These are phyloP conservation scores for Capronia epimyces DNA, from an alignment of 2,329 filamentous ascomycete species.

Conservation along the genomic window DNA sequence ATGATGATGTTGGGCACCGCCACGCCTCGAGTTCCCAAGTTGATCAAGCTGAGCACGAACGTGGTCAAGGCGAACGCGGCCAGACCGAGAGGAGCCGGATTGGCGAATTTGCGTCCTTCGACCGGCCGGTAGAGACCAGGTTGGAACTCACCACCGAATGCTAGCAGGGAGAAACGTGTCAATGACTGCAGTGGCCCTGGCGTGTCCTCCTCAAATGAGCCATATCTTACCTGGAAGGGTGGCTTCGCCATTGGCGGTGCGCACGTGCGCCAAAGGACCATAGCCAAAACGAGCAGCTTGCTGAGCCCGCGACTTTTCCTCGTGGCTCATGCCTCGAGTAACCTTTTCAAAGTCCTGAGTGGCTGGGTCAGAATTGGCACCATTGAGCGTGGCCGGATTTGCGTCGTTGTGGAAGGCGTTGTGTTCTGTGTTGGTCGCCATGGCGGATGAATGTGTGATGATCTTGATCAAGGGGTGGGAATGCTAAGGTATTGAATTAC, in stretches of 20 bases:
- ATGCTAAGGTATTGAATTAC: no score
- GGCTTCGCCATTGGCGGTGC: conserved; percentile 39
- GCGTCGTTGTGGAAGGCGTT: conserved; percentile 10
- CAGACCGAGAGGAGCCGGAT: conserved; percentile 72
- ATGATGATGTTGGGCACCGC: conserved; percentile 61
- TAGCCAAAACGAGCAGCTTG: conserved; percentile 46
- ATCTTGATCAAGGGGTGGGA: neutral
- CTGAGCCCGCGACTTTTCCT: conserved; percentile 42
- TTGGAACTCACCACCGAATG: conserved; percentile 69
- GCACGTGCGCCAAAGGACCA: conserved; percentile 48
- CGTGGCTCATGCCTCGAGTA: conserved; percentile 38
- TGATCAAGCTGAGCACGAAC: conserved; percentile 70
- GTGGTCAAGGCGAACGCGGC: conserved; percentile 76
- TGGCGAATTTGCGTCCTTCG: conserved; percentile 65
- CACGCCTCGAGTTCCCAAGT: conserved; percentile 60
- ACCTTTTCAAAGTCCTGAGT: conserved; percentile 23
- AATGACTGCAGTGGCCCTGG: neutral
- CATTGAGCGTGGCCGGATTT: conserved; percentile 4
- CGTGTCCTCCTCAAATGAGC: no score
- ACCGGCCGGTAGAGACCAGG: conserved; percentile 63
- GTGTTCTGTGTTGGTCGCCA: conserved; percentile 20
- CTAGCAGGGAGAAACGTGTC: conserved; percentile 37
- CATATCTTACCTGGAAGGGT: conserved; percentile 23
- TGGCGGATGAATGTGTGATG: conserved; percentile 2
- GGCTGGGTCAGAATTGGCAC: neutral